phyloP scores from a whole-genome alignment of 2,329 filamentous ascomycete species.

The Clathrospora elynae region DNA sequence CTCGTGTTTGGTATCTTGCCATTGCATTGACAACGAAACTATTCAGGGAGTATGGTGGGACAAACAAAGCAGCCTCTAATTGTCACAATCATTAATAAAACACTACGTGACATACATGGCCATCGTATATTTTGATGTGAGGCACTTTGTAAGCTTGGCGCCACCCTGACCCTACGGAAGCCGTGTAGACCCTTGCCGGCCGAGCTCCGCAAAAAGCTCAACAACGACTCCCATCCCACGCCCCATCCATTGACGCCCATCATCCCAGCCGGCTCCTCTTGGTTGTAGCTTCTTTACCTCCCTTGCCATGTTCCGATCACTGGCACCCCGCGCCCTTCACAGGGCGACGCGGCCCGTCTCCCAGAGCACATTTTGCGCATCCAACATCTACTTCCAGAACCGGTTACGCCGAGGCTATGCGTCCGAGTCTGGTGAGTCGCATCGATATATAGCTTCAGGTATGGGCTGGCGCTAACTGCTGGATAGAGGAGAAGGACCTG shows the following conservation, averaged over 20 bases:
- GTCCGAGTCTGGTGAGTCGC: conserved; percentile 56
- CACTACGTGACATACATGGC: not conserved
- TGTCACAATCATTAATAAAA: conserved; percentile 9
- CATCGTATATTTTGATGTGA: conserved; percentile 11
- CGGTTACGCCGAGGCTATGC: conserved; percentile 62
- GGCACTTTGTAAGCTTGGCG: conserved; percentile 23
- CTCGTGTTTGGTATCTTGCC: too few relatives aligned
- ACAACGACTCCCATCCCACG: conserved; percentile 43
- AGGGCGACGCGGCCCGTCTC: conserved; percentile 48
- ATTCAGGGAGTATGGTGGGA: too few relatives aligned
- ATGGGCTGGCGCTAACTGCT: conserved; percentile 42
- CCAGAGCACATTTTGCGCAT: conserved; percentile 48
- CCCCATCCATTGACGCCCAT: conserved; percentile 48
- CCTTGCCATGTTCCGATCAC: conserved; percentile 57
- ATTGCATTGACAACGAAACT: too few relatives aligned
- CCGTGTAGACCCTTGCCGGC: conserved; percentile 25
- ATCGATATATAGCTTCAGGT: conserved; percentile 22
- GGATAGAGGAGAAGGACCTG: conserved; percentile 86
- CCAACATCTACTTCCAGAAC: conserved; percentile 55
- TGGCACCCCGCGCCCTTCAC: conserved; percentile 57
- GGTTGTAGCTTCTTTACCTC: conserved; percentile 29
- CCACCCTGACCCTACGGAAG: conserved; percentile 30
- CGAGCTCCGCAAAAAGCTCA: conserved; percentile 41
- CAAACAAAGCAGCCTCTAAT: conserved; percentile 7
- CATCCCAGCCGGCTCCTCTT: conserved; percentile 39